These are phyloP conservation scores for Camellia sinensis DNA, from an alignment of 148 eudicot species.

Conservation along the genomic window DNA sequence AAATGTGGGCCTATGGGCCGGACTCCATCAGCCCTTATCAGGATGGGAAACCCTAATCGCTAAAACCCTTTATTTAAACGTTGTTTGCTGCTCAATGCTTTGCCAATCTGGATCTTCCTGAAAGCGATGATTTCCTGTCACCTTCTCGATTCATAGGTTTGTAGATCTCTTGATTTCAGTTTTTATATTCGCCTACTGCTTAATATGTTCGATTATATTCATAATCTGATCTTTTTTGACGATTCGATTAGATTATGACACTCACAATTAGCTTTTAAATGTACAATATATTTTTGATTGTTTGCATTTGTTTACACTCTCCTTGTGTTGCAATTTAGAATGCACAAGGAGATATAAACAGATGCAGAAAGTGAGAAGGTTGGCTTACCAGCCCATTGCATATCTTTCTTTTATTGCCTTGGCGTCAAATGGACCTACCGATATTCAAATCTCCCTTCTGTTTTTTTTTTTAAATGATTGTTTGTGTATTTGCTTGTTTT, in stretches of 20 bases:
- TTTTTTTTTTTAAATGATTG: not conserved
- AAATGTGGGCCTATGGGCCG: no score
- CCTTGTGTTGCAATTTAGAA: slow-evolving; percentile 19
- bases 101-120: no score
- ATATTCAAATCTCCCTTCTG: slow-evolving; percentile 13
- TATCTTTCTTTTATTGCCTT: slow-evolving; percentile 24
- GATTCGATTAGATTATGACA: not conserved
- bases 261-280: not conserved
- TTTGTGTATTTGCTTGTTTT: not conserved
- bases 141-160: not conserved
- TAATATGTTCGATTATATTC: not conserved
- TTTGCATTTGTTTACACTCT: slow-evolving; percentile 48
- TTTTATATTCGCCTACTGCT: not conserved
- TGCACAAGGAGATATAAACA: slow-evolving; percentile 42
- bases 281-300: not conserved
- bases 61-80: not conserved
- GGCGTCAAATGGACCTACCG: slow-evolving; percentile 53
- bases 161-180: not conserved
- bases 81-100: not conserved
- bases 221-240: not conserved
- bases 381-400: slow-evolving; percentile 63
- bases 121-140: no score
- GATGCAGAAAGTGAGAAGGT: slow-evolving; percentile 41
- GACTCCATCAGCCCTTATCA: no score
- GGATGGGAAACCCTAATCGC: not conserved